Evolutionary conservation across 2,329 filamentous ascomycete species (phyloP).

Genomic region (Ophiostoma piceae): DNA sequence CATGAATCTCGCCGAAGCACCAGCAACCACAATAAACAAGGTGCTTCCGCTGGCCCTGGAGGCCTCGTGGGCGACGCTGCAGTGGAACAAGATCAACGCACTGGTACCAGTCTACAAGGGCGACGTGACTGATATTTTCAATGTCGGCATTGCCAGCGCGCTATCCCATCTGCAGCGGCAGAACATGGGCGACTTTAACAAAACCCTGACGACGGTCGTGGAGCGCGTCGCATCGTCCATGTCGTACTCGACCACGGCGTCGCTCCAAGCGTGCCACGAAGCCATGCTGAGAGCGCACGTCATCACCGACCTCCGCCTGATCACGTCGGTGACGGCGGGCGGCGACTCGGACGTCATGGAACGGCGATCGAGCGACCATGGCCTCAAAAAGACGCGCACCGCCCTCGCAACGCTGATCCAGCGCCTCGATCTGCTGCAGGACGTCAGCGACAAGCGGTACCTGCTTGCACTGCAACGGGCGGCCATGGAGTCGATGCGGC

Average conservation of each 20-base stretch:
- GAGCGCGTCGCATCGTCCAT: constrained; percentile 67
- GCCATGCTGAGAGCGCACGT: constrained; percentile 82
- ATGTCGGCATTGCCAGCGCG: constrained; percentile 69
- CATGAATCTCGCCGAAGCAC: constrained; percentile 47
- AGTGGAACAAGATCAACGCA: constrained; percentile 69
- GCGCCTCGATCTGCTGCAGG: constrained; percentile 82
- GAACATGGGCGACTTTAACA: constrained; percentile 47
- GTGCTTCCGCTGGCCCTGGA: constrained; percentile 82
- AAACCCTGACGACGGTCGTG: constrained; percentile 59
- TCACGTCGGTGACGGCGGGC: constrained; percentile 38
- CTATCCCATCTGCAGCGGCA: constrained; percentile 55
- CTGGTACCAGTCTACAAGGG: constrained; percentile 54
- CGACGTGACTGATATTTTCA: constrained; percentile 62
- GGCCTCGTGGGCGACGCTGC: constrained; percentile 82
- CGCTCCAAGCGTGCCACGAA: constrained; percentile 78
- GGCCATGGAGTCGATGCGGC: constrained; percentile 74
- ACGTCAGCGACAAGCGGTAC: constrained; percentile 90
- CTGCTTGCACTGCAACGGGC: constrained; percentile 80
- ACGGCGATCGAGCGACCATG: constrained; percentile 40
- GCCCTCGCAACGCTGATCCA: constrained; percentile 56
- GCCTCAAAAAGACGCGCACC: constrained; percentile 38
- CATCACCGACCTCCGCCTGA: constrained; percentile 77
- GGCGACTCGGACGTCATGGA: constrained; percentile 7
- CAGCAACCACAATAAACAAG: constrained; percentile 49
- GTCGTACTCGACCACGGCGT: constrained; percentile 70